A percentile compares a stretch with the other conserved stretches of the same genome.
Conservation (phyloP, 495 filamentous ascomycete genomes). For the Opeltia flavorubescens region DNA sequence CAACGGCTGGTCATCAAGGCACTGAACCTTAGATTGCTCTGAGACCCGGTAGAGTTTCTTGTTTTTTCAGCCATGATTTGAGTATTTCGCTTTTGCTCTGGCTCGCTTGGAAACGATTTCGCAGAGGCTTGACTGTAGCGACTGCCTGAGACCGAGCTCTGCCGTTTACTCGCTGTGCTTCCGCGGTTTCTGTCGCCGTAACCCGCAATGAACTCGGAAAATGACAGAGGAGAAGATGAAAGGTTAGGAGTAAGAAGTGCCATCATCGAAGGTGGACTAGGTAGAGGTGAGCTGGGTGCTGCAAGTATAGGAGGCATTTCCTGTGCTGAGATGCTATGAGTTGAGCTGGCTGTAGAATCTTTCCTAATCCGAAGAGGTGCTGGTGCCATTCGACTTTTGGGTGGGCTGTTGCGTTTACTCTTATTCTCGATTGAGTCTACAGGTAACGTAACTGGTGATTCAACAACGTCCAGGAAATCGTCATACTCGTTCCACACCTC, state of each 20-base stretch:
- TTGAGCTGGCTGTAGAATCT: slow-evolving; percentile 9
- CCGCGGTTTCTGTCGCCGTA: slow-evolving; percentile 33
- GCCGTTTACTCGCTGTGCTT: slow-evolving; percentile 22
- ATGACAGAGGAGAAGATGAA: slow-evolving; percentile 34
- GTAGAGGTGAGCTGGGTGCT: slow-evolving; percentile 9
- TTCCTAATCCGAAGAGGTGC: slow-evolving; percentile 14
- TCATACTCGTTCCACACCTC: slow-evolving; percentile 95
- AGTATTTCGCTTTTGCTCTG: slow-evolving; percentile 2
- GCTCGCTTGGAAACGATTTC: slow-evolving; percentile 17
- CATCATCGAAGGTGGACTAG: slow-evolving; percentile 17
- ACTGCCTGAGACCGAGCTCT: slow-evolving; percentile 24
- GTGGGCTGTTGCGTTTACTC: background rate
- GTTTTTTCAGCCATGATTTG: slow-evolving; percentile 3
- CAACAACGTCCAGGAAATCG: slow-evolving; percentile 67
- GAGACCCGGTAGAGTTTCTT: slow-evolving; percentile 42
- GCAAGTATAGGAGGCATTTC: slow-evolving; percentile 2
- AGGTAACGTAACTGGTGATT: slow-evolving; percentile 28
- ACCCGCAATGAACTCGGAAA: slow-evolving; percentile 37
- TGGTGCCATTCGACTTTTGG: slow-evolving; percentile 5
- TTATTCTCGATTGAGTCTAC: slow-evolving; percentile 21
- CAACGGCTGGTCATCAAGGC: slow-evolving; percentile 68
- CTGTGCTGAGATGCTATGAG: background rate
- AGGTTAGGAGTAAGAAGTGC: slow-evolving; percentile 19
- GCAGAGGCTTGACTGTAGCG: slow-evolving; percentile 33
- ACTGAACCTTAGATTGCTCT: slow-evolving; percentile 72